phyloP scores from a whole-genome alignment of 257 asterid genomes.

The Eustoma russellianum region DNA sequence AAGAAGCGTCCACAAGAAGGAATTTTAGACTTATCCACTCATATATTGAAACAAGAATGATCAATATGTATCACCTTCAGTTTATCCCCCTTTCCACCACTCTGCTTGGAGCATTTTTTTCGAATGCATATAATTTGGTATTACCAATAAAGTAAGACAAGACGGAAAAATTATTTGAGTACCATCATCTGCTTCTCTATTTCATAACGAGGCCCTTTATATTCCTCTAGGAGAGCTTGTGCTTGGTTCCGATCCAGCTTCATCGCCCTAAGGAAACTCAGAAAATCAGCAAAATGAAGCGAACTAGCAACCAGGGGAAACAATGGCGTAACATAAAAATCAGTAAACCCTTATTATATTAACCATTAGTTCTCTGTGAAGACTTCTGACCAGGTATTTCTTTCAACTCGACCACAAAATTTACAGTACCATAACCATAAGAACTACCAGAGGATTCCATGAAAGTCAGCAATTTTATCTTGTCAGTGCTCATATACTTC shows the following conservation, averaged over 20 bases:
- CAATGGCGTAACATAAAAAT: slow-evolving; percentile 8
- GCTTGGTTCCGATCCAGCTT: slow-evolving; percentile 55
- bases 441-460: slow-evolving; percentile 47
- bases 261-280: slow-evolving; percentile 52
- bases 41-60: too few relatives aligned
- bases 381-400: slow-evolving; percentile 77
- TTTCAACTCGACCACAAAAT: slow-evolving; percentile 79
- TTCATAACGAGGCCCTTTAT: slow-evolving; percentile 68
- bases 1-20: too few relatives aligned
- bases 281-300: slow-evolving; percentile 1
- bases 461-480: slow-evolving; percentile 63
- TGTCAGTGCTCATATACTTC: slow-evolving; percentile 50
- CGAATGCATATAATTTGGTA: too few relatives aligned
- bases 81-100: too few relatives aligned
- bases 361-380: slow-evolving; percentile 90
- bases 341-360: slow-evolving; percentile 20
- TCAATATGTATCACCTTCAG: too few relatives aligned
- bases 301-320: slow-evolving; percentile 1
- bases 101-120: too few relatives aligned
- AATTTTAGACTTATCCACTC: too few relatives aligned
- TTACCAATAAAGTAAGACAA: neutral
- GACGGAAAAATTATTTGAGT: slow-evolving; percentile 7
- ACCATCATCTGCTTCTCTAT: slow-evolving; percentile 87
- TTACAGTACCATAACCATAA: slow-evolving; percentile 33
- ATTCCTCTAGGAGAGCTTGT: slow-evolving; percentile 45